A percentile compares a stretch with the other conserved stretches of the same genome.
Conservation (phyloP, 164 flowering plant genomes). For the Macadamia integrifolia region DNA sequence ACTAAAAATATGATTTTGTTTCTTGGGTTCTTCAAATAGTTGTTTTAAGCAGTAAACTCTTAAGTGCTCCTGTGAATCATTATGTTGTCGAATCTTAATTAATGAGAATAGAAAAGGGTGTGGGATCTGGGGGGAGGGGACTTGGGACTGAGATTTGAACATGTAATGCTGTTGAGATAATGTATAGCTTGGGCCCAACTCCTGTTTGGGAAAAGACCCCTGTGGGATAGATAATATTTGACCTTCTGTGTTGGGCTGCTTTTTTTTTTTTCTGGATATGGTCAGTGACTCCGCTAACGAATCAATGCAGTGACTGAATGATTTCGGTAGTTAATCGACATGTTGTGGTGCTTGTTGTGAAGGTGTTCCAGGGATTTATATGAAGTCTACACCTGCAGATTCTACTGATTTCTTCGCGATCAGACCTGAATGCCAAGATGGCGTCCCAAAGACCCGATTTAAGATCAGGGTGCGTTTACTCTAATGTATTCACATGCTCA, state of each 20-base stretch:
- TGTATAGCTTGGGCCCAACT: not conserved
- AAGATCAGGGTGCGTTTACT: conserved; percentile 44
- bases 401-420: conserved; percentile 38
- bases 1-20: too few relatives aligned
- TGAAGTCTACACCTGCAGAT: conserved; percentile 28
- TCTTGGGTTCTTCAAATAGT: too few relatives aligned
- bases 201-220: too few relatives aligned
- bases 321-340: not conserved
- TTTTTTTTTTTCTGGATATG: not conserved
- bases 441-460: conserved; percentile 59
- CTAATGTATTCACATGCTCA: not conserved
- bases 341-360: conserved; percentile 5
- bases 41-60: too few relatives aligned
- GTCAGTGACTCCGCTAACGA: not conserved
- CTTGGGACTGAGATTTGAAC: too few relatives aligned
- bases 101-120: too few relatives aligned
- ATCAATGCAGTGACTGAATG: not conserved
- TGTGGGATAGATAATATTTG: too few relatives aligned
- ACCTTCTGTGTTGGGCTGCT: not conserved
- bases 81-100: too few relatives aligned
- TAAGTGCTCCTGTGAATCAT: too few relatives aligned
- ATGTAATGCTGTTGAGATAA: not conserved
- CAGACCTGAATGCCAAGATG: conserved; percentile 56
- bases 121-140: too few relatives aligned
- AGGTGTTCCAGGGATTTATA: not conserved